These are phyloP conservation scores for Morella rubra DNA, from an alignment of 306 rosid species.

Conservation along the genomic window DNA sequence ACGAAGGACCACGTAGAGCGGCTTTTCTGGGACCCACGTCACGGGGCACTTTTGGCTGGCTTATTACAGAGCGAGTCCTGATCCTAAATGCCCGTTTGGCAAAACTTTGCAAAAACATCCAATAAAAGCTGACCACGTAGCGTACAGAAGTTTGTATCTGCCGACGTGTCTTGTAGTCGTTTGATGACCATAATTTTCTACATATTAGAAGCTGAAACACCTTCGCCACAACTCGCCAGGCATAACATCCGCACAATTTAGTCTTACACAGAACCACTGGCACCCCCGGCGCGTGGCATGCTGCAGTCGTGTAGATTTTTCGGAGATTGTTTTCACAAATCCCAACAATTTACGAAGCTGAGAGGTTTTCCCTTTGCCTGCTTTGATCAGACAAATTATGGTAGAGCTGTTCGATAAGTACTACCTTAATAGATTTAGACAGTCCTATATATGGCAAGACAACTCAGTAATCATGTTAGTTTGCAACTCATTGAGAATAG, in stretches of 20 bases:
- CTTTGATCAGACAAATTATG: not conserved
- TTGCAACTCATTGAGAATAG: no score
- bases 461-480: not conserved
- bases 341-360: no score
- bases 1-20: slow-evolving; percentile 52
- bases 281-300: slow-evolving; percentile 35
- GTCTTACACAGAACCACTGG: not conserved
- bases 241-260: slow-evolving; percentile 14
- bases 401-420: not conserved
- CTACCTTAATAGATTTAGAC: no score
- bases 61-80: not conserved
- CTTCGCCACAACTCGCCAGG: not conserved
- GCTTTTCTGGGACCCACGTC: slow-evolving; percentile 44
- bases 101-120: not conserved
- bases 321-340: no score
- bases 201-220: not conserved
- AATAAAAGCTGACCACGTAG: not conserved
- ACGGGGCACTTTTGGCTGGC: slow-evolving; percentile 8
- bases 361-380: not conserved
- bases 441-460: no score
- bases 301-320: not conserved
- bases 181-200: not conserved
- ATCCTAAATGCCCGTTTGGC: not conserved
- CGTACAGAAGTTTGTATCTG: not conserved
- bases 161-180: slow-evolving; percentile 25